Conservation (phyloP, 306 rosid species). For the Trifolium dubium region DNA sequence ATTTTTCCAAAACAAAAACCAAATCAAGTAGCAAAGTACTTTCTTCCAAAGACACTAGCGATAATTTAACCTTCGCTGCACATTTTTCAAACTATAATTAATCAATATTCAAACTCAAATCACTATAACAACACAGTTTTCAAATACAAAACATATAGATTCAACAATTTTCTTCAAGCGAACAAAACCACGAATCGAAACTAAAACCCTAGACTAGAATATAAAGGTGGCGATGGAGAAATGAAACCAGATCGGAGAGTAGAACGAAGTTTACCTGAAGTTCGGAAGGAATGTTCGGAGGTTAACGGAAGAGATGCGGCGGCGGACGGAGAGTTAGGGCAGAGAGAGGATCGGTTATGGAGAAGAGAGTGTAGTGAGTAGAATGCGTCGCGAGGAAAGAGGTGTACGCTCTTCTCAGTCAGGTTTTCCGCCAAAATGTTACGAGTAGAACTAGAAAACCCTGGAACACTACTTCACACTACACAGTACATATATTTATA, state of each 20-base stretch:
- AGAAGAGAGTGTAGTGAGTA: background rate
- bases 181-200: background rate
- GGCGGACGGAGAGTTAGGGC: slow-evolving; percentile 40
- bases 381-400: background rate
- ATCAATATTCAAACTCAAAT: slow-evolving; percentile 14
- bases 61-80: slow-evolving; percentile 9
- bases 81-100: slow-evolving; percentile 34
- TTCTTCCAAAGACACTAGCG: slow-evolving; percentile 4
- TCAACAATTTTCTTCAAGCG: slow-evolving; percentile 17
- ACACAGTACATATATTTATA: too few relatives aligned
- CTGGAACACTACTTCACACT: slow-evolving; percentile 19
- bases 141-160: slow-evolving; percentile 23
- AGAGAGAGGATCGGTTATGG: slow-evolving; percentile 27
- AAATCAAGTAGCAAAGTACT: slow-evolving; percentile 6
- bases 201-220: slow-evolving; percentile 19
- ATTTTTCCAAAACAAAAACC: slow-evolving; percentile 7
- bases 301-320: background rate
- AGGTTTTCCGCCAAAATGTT: slow-evolving; percentile 47
- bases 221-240: slow-evolving; percentile 23
- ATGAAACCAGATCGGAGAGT: slow-evolving; percentile 23
- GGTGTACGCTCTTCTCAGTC: background rate
- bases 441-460: slow-evolving; percentile 34
- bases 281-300: background rate
- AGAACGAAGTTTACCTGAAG: slow-evolving; percentile 37
- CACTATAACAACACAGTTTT: background rate